Base-by-base conservation (phyloP, 345 rosid species). In the Pugionium dolabratum region DNA sequence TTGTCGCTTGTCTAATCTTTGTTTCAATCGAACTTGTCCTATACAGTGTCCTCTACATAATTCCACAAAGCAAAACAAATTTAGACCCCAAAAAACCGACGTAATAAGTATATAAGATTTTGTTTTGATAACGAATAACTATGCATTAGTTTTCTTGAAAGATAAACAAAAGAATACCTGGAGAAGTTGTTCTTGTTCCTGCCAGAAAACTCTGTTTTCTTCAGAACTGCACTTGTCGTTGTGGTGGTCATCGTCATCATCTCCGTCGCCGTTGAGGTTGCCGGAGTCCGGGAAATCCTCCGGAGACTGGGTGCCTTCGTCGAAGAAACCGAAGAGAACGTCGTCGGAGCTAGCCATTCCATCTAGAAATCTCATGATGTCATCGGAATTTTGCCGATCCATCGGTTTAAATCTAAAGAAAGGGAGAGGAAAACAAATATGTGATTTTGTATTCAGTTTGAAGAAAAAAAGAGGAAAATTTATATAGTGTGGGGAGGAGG, bases 201-300 rank as follows among this genome's bases (percentile, higher is more conserved):
- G 86, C 98, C 97, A 93, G 46, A 86, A 90, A n/a, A 32, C 72
- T 58, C 11, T 87, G 45, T 43, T 80, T 67, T 80, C 88, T 71
- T 85, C 84, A 9, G 69, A 69, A 63, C 62, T 53, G 57, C 66
- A 49, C 3, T 63, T 7, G 26, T 9, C 72, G 2, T 43, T 74
- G 3, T 69, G 80, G 1, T 76, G 70, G 5, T 66, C 62, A 1
- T 62, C 67, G 6, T 47, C 79, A 2, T 40, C 44, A 4, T 64
- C 79, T 9, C 5, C 54, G 49, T 42, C 64, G 41, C 31, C 73
- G 6, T 68, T 62, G 37, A 58, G 60, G 30, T 54, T 71, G 3
- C 50, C 63, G 29, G 64, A 48, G 44, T 62, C 63, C 5, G 49
- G 25, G 7, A 74, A 76, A 33, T 62, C 66, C 26, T 72, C 76